A percentile compares a stretch with the other conserved stretches of the same genome.
phyloP scores from a whole-genome alignment of 2,329 filamentous ascomycete genomes.

The Fusarium sp. region DNA sequence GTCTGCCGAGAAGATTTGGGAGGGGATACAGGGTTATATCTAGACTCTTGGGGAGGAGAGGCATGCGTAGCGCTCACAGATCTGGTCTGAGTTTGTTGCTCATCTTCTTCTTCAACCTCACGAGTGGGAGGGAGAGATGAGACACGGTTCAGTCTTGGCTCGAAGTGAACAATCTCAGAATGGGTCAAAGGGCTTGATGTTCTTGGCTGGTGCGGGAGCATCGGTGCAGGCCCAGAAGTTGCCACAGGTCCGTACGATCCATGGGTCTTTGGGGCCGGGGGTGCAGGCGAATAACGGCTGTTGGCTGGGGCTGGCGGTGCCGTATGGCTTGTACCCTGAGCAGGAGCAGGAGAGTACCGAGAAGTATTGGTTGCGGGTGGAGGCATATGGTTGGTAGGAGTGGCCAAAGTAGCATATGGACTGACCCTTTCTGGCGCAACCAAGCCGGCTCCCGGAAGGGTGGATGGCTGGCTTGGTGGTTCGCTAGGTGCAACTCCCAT shows the following conservation, averaged over 20 bases:
- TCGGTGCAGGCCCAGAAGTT: constrained; percentile 55
- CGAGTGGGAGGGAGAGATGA: constrained; percentile 69
- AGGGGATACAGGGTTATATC: constrained; percentile 54
- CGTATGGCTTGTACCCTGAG: constrained; percentile 46
- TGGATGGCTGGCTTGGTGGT: constrained; percentile 18
- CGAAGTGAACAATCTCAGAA: constrained; percentile 69
- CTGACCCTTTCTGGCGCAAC: constrained; percentile 64
- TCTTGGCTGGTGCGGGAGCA: constrained; percentile 68
- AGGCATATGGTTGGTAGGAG: constrained; percentile 49
- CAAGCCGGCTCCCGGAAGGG: constrained; percentile 51
- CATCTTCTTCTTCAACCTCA: constrained; percentile 70
- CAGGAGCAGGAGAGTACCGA: constrained; percentile 72
- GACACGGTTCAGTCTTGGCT: constrained; percentile 64
- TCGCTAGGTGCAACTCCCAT: constrained; percentile 23
- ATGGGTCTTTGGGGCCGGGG: constrained; percentile 54
- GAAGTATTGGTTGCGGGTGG: constrained; percentile 52
- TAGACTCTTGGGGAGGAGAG: constrained; percentile 47
- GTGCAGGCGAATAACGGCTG: constrained; percentile 66
- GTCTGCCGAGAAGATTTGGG: constrained; percentile 56
- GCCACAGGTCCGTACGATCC: constrained; percentile 55
- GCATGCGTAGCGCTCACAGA: constrained; percentile 44
- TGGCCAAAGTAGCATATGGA: constrained; percentile 63
- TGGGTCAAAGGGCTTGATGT: constrained; percentile 75
- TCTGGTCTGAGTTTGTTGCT: constrained; percentile 44
- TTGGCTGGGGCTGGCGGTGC: constrained; percentile 55